Evolutionary conservation across 2,329 filamentous ascomycete species (phyloP), one percentile per base, ranked within the genome.

Genomic region (Metarhizium rileyi): DNA sequence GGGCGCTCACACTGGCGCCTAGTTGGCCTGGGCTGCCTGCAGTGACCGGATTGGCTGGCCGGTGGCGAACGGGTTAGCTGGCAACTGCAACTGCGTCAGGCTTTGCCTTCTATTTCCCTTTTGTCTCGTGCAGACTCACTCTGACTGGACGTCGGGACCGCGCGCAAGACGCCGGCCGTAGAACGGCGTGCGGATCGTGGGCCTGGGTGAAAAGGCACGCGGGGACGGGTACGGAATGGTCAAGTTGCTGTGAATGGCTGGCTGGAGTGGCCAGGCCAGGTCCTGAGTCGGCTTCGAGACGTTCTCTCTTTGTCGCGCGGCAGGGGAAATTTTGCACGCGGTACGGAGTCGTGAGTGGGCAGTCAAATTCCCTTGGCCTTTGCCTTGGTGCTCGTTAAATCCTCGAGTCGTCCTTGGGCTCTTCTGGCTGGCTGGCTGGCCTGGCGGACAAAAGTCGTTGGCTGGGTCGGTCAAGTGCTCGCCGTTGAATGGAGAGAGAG

Each of bases 401-500:
- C 27, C 10, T 5, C 10, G 10, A 10, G 5, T 10, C 27, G 27
- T 5, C 27, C 27, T 28, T 28, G 10, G 10, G 27, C 10, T 10
- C 5, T 28, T 28, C 27, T 10, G 10, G 10, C 27, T 28, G 27
- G 5, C 27, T 5, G 10, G 27, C 27, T 10, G 27, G 5, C 10
- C 27, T 12, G 10, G 30, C 12, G 30, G 30, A n/a, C n/a, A n/a
- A n/a, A n/a, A n/a, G n/a, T n/a, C n/a, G n/a, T n/a, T n/a, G n/a
- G n/a, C n/a, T n/a, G n/a, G n/a, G n/a, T n/a, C 45, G 30, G 49
- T 50, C 44, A 46, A 48, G 48, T 48, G 10, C 48, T 51, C 48
- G 38, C 56, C 52, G 53, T 53, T 54, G 58, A 60, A 68, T 70
- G 70, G 70, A 66, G 63, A 64, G 61, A 57, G 61, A 59, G 56